These are phyloP conservation scores for Reticulascus tulasneorum DNA, from an alignment of 2,329 filamentous ascomycete genomes.

Conservation along the genomic window DNA sequence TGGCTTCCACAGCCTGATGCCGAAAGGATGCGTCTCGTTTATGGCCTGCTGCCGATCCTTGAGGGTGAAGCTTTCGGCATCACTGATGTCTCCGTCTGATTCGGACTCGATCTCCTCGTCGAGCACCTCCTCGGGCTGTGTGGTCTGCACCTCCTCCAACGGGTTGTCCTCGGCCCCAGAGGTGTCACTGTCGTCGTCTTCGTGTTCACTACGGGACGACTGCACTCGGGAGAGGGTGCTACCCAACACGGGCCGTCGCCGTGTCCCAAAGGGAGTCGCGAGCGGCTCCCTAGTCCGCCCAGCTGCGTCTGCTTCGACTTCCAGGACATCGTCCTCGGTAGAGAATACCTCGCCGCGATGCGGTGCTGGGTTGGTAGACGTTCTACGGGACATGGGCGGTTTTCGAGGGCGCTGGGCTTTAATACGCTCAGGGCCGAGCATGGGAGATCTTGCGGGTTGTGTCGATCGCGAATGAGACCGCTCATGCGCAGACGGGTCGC, in stretches of 20 bases:
- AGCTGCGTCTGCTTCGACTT: constrained; percentile 66
- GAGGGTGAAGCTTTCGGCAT: constrained; percentile 95
- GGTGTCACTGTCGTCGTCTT: constrained; percentile 17
- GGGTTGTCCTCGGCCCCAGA: constrained; percentile 7
- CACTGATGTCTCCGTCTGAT: constrained; percentile 72
- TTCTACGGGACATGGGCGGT: constrained; percentile 67
- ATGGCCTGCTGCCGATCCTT: constrained; percentile 97
- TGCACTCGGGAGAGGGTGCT: constrained; percentile 37
- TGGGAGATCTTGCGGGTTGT: constrained; percentile 38
- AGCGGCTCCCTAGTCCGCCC: constrained; percentile 38
- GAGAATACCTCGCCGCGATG: constrained; percentile 85
- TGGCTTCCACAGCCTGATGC: constrained; percentile 98
- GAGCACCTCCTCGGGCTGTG: constrained; percentile 22
- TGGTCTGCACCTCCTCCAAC: constrained; percentile 1
- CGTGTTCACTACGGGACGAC: constrained; percentile 28
- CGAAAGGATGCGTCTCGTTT: constrained; percentile 97
- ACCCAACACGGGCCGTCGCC: constrained; percentile 29
- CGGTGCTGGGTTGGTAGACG: constrained; percentile 69
- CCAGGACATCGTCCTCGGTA: constrained; percentile 79
- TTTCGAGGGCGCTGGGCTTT: constrained; percentile 59
- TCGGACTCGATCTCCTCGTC: constrained; percentile 47
- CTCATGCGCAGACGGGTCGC: constrained; percentile 34
- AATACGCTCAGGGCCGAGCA: constrained; percentile 43
- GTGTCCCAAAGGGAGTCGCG: constrained; percentile 20
- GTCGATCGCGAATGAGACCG: constrained; percentile 29